Base-by-base conservation (phyloP, 2,329 filamentous ascomycete species). In the Ceratocystis diversiconidia region DNA sequence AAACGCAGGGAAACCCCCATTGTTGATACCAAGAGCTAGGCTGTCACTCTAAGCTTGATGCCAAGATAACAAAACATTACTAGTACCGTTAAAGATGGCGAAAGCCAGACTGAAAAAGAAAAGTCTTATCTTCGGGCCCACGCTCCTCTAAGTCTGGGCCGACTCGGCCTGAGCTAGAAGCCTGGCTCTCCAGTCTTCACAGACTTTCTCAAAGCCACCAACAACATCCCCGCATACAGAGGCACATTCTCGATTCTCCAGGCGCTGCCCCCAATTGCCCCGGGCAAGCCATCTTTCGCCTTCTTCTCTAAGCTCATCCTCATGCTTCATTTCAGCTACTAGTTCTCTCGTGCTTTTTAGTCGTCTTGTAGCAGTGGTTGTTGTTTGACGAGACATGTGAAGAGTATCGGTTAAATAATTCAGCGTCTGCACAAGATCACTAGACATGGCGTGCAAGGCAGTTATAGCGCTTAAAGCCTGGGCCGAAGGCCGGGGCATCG, bases 381-480 rank as follows among this genome's bases (percentile, higher is more conserved):
- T 94, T 0, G 89, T 88, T 75, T 97, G 92, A 12, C 90, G 86
- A 41, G 88, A 91, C 87, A 97, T 96, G 75, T 97, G 92, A 43
- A 99, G 80, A 2, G 90, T 92, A 73, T 99, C 94, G 5, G 89
- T 90, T 3, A 99, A 80, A 70, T 90, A 88, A 70, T 90, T 90
- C 60, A 99, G 82, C 5, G 90, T 89, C 71, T 90, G 83, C 7
- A 92, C 83, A 32, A 92, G 78, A 68, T 91, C 88, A 30, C 83
- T 79, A 0, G 88, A 92, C 69, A 89, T 79, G 5, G 82, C 79
- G 72, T 90, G 86, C 63, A 92, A 80, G 25, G 83, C 81, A 66
- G 85, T 80, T 59, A 92, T 77, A 8, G 88, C 89, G 70, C 81
- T 80, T 70, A 88, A 81, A 0, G 84, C 84, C 15, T 81, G 72